Percentiles rank a stretch among this genome's conserved stretches.
phyloP scores from a whole-genome alignment of 1,284 basidiomycete genomes.

The Boletus smithii region DNA sequence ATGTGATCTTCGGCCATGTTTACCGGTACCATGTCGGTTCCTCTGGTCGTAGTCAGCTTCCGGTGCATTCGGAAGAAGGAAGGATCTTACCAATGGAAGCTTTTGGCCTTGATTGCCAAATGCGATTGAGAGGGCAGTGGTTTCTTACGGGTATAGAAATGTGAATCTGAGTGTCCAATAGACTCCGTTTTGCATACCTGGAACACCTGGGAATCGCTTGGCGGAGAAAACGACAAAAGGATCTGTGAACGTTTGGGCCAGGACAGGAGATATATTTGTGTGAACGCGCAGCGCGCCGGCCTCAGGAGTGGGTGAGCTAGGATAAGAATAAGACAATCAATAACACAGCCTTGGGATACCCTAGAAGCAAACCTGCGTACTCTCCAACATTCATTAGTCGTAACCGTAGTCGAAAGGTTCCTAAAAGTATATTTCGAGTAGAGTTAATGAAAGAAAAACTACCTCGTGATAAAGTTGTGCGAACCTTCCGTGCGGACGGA shows the following conservation, averaged over 20 bases:
- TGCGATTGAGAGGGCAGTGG: conserved; percentile 85
- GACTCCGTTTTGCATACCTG: conserved; percentile 52
- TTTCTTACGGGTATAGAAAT: conserved; percentile 48
- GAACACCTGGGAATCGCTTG: conserved; percentile 90
- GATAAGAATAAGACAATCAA: conserved; percentile 24
- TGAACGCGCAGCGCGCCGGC: conserved; percentile 60
- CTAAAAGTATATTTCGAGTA: conserved; percentile 35
- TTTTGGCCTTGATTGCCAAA: conserved; percentile 91
- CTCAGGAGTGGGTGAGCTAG: conserved; percentile 70
- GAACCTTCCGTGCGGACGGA: conserved; percentile 82
- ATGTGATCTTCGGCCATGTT: conserved; percentile 49
- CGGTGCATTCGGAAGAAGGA: conserved; percentile 23
- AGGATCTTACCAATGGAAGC: conserved; percentile 68
- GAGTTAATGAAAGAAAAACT: conserved; percentile 23
- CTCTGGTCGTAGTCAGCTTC: conserved; percentile 45
- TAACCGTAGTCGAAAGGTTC: conserved; percentile 74
- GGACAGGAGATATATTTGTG: conserved; percentile 63
- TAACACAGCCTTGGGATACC: conserved; percentile 20
- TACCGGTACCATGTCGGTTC: conserved; percentile 63
- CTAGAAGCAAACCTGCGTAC: conserved; percentile 46
- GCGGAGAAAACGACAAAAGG: conserved; percentile 88
- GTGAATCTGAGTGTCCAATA: conserved; percentile 13
- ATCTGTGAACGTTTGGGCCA: conserved; percentile 84
- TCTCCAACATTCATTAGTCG: conserved; percentile 83
- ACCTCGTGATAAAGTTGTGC: conserved; percentile 32